Evolutionary conservation across 148 eudicot genomes (phyloP).

Genomic region (Simmondsia chinensis): DNA sequence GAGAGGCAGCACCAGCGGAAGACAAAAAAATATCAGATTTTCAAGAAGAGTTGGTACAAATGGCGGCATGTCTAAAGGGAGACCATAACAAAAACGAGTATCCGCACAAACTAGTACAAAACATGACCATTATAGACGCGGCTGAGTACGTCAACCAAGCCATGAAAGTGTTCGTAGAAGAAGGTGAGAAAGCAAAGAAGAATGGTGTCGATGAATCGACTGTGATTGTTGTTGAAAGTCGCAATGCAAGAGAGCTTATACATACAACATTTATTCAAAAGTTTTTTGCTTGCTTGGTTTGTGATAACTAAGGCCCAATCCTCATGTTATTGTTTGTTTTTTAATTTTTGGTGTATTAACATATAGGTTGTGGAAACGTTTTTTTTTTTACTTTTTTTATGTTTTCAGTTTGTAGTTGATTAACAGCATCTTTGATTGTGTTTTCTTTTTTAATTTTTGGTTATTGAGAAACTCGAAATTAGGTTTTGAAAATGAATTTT

Average conservation of each 20-base stretch:
- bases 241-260: not conserved
- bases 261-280: constrained; percentile 20
- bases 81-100: constrained; percentile 25
- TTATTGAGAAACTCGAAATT: too few species aligned
- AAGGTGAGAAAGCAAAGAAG: constrained; percentile 22
- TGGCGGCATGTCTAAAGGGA: constrained; percentile 43
- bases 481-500: too few species aligned
- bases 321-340: too few species aligned
- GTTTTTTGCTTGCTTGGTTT: constrained; percentile 31
- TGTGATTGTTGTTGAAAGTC: constrained; percentile 1
- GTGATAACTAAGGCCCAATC: constrained; percentile 21
- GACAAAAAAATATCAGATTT: constrained; percentile 35
- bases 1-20: constrained; percentile 22
- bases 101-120: constrained; percentile 30
- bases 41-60: constrained; percentile 42
- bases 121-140: constrained; percentile 35
- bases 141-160: constrained; percentile 27
- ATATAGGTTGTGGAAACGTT: too few species aligned
- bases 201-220: constrained; percentile 35
- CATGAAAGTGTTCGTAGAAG: constrained; percentile 22
- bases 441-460: too few species aligned
- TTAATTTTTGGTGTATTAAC: too few species aligned
- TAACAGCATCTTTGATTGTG: too few species aligned
- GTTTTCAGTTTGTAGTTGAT: too few species aligned
- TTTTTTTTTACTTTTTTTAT: too few species aligned